Evolutionary conservation across 352 stramenopile species (phyloP), one percentile per base, ranked within the genome.

Genomic region (Stramenopiles sp.): DNA sequence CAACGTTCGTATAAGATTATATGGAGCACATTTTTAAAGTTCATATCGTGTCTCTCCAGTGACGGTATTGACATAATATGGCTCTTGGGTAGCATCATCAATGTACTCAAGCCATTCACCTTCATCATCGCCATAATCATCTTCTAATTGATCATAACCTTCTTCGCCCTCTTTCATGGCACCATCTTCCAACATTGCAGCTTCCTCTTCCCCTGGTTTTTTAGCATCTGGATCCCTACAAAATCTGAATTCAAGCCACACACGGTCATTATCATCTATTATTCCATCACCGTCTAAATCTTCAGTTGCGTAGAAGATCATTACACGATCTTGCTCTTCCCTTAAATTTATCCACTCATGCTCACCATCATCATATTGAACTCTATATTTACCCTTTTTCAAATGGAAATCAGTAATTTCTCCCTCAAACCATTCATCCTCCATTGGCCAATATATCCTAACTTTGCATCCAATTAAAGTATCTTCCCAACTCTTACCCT

Each of bases 371-470:
- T 83, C 81, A 43, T 84, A 84, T 23, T 82, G 78, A 63, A 84
- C 74, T 27, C 82, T 74, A 30, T 82, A 82, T 77, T 79, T 81
- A 0, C 80, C 30, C 73, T 81, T 83, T 27, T 80, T 82, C 7
- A 79, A 74, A 73, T 84, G 80, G 78, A 79, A 84, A 13, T 78
- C 79, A n/a, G 79, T 79, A 0, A 84, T 27, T n/a, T 63, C 43
- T 0, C 82, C 82, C 7, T 80, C 78, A 73, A 78, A 82, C 78
- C 88, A 93, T 63, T 87, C 84, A 81, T 90, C 83, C 78, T 93
- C 87, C 30, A 91, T 82, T 6, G 87, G 87, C 88, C 88, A 93
- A 23, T 86, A 84, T 30, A 93, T 86, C 1, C 86, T 86, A 78
- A 88, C 91, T 0, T 79, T 30, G 81, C 90, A 85, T 13, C 88